Evolutionary conservation across 805 yeast species (phyloP).

Genomic region (Blastobotrys terrestris): DNA sequence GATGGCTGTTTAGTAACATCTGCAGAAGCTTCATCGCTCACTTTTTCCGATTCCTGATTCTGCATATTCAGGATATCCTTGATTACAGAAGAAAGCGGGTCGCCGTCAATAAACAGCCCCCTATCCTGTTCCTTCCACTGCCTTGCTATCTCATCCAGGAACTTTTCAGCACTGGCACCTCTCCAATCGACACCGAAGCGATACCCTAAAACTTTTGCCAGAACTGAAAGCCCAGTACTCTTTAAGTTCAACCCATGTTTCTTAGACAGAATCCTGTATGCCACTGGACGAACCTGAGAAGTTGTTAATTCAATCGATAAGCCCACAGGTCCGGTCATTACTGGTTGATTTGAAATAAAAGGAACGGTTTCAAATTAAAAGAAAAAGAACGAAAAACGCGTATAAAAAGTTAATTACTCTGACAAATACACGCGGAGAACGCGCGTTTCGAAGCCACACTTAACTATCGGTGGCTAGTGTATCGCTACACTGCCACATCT

Average conservation of each 20-base stretch:
- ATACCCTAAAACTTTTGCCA: conserved; percentile 71
- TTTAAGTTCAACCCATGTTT: conserved; percentile 89
- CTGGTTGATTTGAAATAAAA: too few relatives aligned
- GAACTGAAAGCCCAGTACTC: conserved; percentile 67
- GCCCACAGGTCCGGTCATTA: conserved; percentile 39
- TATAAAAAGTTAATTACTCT: too few relatives aligned
- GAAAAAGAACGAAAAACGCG: too few relatives aligned
- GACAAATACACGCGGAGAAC: too few relatives aligned
- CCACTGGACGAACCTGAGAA: conserved; percentile 80
- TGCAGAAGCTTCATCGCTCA: neutral
- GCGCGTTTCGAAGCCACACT: too few relatives aligned
- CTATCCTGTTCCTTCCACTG: conserved; percentile 86
- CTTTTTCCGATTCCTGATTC: neutral
- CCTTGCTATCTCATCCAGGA: conserved; percentile 71
- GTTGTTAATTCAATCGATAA: conserved; percentile 77
- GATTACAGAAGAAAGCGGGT: conserved; percentile 56
- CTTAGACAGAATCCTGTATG: conserved; percentile 83
- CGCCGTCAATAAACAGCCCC: conserved; percentile 79
- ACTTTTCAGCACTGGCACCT: conserved; percentile 51
- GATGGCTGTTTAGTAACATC: neutral
- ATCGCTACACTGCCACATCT: too few relatives aligned
- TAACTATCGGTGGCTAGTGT: too few relatives aligned
- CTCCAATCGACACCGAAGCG: conserved; percentile 86
- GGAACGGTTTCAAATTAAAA: too few relatives aligned
- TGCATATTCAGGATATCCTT: conserved; percentile 40